These are phyloP conservation scores for Raffaelea ambrosiae DNA, from an alignment of 2,329 filamentous ascomycete species.

Conservation along the genomic window DNA sequence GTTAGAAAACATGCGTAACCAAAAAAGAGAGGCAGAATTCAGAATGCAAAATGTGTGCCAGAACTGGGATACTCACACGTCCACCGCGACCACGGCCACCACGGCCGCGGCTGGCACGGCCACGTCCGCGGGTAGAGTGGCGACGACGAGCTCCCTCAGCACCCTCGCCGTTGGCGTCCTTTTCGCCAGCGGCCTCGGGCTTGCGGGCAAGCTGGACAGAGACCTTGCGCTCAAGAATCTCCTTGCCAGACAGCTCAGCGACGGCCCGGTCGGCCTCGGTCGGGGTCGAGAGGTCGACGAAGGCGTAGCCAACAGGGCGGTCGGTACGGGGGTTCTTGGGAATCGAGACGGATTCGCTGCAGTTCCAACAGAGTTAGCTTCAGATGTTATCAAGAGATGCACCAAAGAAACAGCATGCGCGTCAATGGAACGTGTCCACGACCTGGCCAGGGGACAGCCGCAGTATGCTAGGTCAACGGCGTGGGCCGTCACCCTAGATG, in stretches of 20 bases:
- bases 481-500: too few species aligned
- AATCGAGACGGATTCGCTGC: slow-evolving; percentile 95
- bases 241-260: slow-evolving; percentile 88
- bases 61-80: slow-evolving; percentile 42
- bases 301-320: slow-evolving; percentile 96
- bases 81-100: slow-evolving; percentile 59
- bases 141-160: slow-evolving; percentile 56
- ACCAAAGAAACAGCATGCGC: neutral
- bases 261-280: slow-evolving; percentile 94
- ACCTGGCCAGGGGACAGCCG: too few species aligned
- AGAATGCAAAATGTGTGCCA: too few species aligned
- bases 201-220: slow-evolving; percentile 98
- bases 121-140: slow-evolving; percentile 56
- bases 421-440: too few species aligned
- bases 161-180: slow-evolving; percentile 73
- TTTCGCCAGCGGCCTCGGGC: slow-evolving; percentile 77
- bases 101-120: slow-evolving; percentile 57
- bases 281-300: slow-evolving; percentile 93
- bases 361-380: neutral
- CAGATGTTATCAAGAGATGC: neutral
- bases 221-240: slow-evolving; percentile 97
- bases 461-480: too few species aligned
- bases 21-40: neutral
- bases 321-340: slow-evolving; percentile 98
- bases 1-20: neutral